Evolutionary conservation across 306 rosid species (phyloP), one percentile per base, ranked within the genome.

Genomic region (Astragalus glycyphyllos): DNA sequence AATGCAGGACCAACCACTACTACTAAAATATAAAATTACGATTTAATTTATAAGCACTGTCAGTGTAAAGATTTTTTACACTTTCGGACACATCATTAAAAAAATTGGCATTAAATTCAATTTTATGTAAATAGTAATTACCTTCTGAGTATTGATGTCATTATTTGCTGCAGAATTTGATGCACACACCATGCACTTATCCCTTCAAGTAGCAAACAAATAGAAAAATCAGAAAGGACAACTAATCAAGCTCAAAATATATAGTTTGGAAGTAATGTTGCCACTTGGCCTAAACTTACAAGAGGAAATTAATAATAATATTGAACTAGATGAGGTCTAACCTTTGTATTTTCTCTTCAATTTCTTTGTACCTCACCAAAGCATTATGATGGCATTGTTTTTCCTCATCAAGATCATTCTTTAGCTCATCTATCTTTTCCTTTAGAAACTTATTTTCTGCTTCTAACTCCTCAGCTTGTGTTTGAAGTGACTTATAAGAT

Each of bases 401-500:
- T 73, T 92, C 92, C 23, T 76, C 86, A 26, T 77, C 82, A 68
- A 92, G 88, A 70, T 86, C 91, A 59, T 69, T 79, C 71, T 90
- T 84, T 40, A 88, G 77, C 48, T 85, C 84, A 51, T 85, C 90
- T 7, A 81, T 77, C 81, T 81, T 90, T 59, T 76, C 83, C 61
- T 74, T 81, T 55, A 90, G 72, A 69, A 79, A 64, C 62, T 78
- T 85, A 84, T 84, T 56, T 66, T 90, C 91, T 65, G 86, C 84
- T 81, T 86, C 93, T 73, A 88, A 81, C 78, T 84, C 92, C 41
- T 80, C 82, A 8, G 83, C 84, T 17, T 82, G 87, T 51, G 77
- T 71, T 81, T 93, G 88, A 75, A 90, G 96, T 56, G 93, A 85
- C 80, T 95, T 79, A 62, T 93, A 90, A 20, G 97, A 88, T 53